Base-by-base conservation (phyloP, 495 filamentous ascomycete species). In the Penicillium lividum region DNA sequence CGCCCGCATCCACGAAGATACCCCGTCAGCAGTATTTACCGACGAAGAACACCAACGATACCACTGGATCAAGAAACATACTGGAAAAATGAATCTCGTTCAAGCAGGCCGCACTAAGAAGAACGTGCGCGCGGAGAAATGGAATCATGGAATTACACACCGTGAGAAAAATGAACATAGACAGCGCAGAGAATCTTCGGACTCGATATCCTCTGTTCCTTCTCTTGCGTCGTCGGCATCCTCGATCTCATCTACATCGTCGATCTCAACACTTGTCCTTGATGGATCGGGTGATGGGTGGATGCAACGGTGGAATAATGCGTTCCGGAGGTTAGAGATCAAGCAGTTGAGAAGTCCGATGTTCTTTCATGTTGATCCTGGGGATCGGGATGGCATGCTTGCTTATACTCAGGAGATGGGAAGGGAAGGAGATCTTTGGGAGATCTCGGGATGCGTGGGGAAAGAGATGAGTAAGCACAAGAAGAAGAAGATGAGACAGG, bases 281-380 rank as follows among this genome's bases (percentile, higher is more conserved):
- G 84, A 89, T 61, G 76, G 77, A 7, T 78, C 77, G 2, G 73
- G 75, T 0, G 65, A 73, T 33, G 54, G 68, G 27, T 89, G 84
- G 82, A 81, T 87, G 78, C 64, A 77, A 58, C 65, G 75, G 51
- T 88, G 84, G 84, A 77, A 82, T 34, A 70, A 67, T 27, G 75
- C 81, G 8, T 88, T 87, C 66, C 67, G 72, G 22, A 80, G 72
- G 0, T 74, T 86, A 52, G 77, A 81, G 38, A 87, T 88, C 30
- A 71, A 79, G 22, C 79, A 88, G 66, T 68, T 87, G 15, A 78
- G 84, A 13, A 86, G 84, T 61, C 85, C 83, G 15, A 87, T 88
- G 85, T 86, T 88, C 62, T 86, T 86, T 60, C 84, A 89, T 69
- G 70, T 85, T 18, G 85, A 87, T 58, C 85, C 85, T 0, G 75